Percentiles rank a stretch among this genome's conserved stretches.
Evolutionary conservation across 306 rosid genomes (phyloP).

Genomic region (Parietaria judaica): DNA sequence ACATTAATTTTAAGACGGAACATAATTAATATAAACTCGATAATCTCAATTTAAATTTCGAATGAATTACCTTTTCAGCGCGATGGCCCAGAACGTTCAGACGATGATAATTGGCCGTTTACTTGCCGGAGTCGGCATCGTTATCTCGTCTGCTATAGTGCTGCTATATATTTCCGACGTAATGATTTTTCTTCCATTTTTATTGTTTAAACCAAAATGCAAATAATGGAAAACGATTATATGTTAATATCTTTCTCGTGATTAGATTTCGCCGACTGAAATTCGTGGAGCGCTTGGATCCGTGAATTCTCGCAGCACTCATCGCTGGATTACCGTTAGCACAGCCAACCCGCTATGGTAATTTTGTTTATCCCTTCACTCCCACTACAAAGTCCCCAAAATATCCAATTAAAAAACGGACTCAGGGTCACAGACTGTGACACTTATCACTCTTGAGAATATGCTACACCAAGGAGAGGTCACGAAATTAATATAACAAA

Average conservation of each 20-base stretch:
- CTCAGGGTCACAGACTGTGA: no score
- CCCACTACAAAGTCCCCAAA: no score
- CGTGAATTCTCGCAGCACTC: slow-evolving; percentile 71
- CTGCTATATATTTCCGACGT: slow-evolving; percentile 98
- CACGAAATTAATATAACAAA: no score
- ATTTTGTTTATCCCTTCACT: no score
- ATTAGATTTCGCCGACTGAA: slow-evolving; percentile 90
- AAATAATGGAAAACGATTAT: slow-evolving; percentile 5
- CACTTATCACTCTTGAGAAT: no score
- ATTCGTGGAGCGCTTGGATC: slow-evolving; percentile 95
- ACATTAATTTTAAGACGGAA: slow-evolving; percentile 9
- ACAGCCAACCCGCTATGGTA: slow-evolving; percentile 80
- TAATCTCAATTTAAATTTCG: slow-evolving; percentile 4
- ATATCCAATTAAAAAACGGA: no score
- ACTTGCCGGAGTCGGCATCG: slow-evolving; percentile 90
- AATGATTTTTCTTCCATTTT: slow-evolving; percentile 12
- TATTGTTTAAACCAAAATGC: no score
- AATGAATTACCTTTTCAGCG: slow-evolving; percentile 41
- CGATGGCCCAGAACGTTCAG: slow-evolving; percentile 87
- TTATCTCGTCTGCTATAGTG: slow-evolving; percentile 84
- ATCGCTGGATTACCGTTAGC: slow-evolving; percentile 88
- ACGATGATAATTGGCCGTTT: slow-evolving; percentile 85
- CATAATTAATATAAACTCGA: slow-evolving; percentile 10
- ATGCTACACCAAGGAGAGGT: no score
- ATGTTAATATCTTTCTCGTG: slow-evolving; percentile 16